Evolutionary conservation across 169 alveolate genomes (phyloP).

Genomic region (Babesia sp.): DNA sequence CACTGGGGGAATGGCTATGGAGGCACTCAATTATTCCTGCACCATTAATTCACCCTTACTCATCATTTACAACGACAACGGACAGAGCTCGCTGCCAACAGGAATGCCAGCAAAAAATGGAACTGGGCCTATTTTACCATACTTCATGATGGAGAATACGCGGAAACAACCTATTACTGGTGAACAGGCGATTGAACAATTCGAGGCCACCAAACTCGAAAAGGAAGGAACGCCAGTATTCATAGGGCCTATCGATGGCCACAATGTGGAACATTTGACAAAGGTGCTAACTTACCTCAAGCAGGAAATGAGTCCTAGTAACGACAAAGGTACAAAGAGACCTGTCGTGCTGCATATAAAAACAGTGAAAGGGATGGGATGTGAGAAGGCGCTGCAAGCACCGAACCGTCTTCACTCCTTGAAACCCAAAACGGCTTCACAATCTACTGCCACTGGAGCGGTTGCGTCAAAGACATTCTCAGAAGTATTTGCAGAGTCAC

Average conservation of each 20-base stretch:
- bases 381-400: constrained; percentile 71
- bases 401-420: constrained; percentile 76
- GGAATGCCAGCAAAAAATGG: constrained; percentile 70
- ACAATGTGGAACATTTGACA: constrained; percentile 67
- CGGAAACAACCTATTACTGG: constrained; percentile 18
- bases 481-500: constrained; percentile 70
- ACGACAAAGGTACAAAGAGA: constrained; percentile 22
- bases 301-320: constrained; percentile 12
- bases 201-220: constrained; percentile 2
- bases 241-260: constrained; percentile 83
- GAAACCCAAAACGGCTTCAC: constrained; percentile 39
- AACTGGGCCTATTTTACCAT: constrained; percentile 63
- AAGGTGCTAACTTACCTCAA: constrained; percentile 42
- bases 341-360: constrained; percentile 78
- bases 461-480: constrained; percentile 58
- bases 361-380: constrained; percentile 81
- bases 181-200: constrained; percentile 18
- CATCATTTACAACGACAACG: constrained; percentile 85
- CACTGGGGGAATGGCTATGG: constrained; percentile 90
- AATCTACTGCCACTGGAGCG: neutral
- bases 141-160: constrained; percentile 33
- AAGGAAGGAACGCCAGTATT: constrained; percentile 51
- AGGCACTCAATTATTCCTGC: constrained; percentile 81
- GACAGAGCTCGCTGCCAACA: constrained; percentile 83
- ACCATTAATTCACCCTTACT: constrained; percentile 78